Evolutionary conservation across 2,329 filamentous ascomycete species (phyloP).

Genomic region (Monilinia vaccinii-corymbosi): DNA sequence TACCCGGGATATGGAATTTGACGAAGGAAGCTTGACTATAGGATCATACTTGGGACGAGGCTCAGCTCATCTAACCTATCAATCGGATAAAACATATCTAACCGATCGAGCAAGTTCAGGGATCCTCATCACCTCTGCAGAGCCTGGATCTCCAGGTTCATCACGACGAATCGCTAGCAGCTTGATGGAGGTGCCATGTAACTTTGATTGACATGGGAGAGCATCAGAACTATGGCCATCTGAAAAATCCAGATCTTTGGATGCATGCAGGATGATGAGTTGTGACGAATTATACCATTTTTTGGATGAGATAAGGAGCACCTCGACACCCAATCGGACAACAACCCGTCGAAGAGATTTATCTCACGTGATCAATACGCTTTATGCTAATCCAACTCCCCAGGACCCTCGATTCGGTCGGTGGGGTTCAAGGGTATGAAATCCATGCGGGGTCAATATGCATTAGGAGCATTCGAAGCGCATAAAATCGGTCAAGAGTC

Average conservation of each 20-base stretch:
- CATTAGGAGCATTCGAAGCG: not conserved
- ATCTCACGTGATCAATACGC: not conserved
- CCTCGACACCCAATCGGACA: not conserved
- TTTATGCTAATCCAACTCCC: not conserved
- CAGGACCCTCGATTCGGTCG: not conserved
- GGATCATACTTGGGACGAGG: not conserved
- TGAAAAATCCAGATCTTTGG: not conserved
- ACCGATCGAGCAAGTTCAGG: not conserved
- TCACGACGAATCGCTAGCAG: not conserved
- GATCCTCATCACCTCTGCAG: not conserved
- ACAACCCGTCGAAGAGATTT: not conserved
- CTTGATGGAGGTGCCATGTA: not conserved
- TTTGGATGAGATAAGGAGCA: not conserved
- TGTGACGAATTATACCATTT: not conserved
- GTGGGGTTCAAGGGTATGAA: constrained; percentile 2
- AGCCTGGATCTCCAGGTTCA: not conserved
- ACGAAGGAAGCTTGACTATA: constrained; percentile 1
- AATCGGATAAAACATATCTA: not conserved
- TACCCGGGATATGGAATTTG: not conserved
- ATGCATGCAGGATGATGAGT: not conserved
- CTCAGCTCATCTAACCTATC: not conserved
- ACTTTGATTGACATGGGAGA: not conserved
- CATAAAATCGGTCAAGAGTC: constrained; percentile 9
- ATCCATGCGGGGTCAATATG: not conserved
- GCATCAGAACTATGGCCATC: not conserved